Conservation (phyloP, 768 basidiomycete genomes). For the Lentinula guzmanii region DNA sequence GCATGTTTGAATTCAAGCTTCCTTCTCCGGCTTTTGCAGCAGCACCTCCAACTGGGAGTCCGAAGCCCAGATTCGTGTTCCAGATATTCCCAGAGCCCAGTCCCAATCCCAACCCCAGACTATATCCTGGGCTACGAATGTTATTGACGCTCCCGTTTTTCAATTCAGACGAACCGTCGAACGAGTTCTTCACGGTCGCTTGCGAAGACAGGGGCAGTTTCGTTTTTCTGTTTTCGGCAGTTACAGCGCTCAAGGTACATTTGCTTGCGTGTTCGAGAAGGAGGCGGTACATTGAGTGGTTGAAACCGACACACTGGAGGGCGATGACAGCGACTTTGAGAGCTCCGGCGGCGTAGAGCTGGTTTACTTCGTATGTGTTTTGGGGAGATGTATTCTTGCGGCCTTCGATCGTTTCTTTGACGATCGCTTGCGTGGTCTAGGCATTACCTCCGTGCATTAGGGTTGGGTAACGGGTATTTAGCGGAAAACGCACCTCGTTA, state of each 20-base stretch:
- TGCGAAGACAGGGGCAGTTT: neutral
- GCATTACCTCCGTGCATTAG: neutral
- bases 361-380: constrained; percentile 67
- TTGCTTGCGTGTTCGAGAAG: constrained; percentile 59
- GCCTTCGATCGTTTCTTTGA: constrained; percentile 65
- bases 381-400: constrained; percentile 77
- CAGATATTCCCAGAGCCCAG: constrained; percentile 7
- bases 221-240: constrained; percentile 19
- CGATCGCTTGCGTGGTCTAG: constrained; percentile 58
- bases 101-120: constrained; percentile 1
- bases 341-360: constrained; percentile 69
- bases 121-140: constrained; percentile 6
- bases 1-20: neutral
- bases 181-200: constrained; percentile 5
- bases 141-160: neutral
- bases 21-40: neutral
- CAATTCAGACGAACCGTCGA: constrained; percentile 6
- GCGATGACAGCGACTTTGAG: constrained; percentile 70
- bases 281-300: constrained; percentile 54
- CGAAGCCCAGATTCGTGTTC: constrained; percentile 9
- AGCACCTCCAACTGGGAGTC: constrained; percentile 12
- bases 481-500: constrained; percentile 41
- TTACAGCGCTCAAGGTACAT: constrained; percentile 21
- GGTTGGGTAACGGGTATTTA: neutral
- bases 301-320: constrained; percentile 75